Conservation (phyloP, 352 stramenopile species). For the Phytophthora pseudosyringae region DNA sequence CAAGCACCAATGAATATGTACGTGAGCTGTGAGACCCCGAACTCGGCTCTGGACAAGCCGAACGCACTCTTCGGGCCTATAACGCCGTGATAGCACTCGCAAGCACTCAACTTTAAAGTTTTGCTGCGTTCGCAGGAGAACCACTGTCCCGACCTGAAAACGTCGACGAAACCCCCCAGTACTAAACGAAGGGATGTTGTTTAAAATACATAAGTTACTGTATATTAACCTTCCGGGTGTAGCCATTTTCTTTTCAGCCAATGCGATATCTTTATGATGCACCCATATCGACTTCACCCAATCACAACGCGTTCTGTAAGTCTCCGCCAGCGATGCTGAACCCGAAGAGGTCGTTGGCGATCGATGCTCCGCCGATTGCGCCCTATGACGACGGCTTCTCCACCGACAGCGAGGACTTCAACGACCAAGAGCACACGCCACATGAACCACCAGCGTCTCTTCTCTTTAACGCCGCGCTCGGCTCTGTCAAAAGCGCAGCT, state of each 20-base stretch:
- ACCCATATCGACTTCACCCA: too few species aligned
- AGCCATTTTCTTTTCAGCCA: too few species aligned
- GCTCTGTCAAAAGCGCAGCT: background rate
- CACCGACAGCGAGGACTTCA: conserved; percentile 39
- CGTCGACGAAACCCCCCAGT: too few species aligned
- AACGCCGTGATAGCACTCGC: too few species aligned
- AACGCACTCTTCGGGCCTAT: too few species aligned
- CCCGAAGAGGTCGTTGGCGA: conserved; percentile 23
- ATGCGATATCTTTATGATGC: too few species aligned
- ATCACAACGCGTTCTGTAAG: conserved; percentile 7
- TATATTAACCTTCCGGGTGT: too few species aligned
- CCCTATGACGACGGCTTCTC: conserved; percentile 40
- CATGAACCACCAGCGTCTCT: background rate
- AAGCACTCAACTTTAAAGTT: too few species aligned
- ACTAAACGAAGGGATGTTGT: too few species aligned
- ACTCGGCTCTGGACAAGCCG: background rate
- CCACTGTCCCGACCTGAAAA: too few species aligned
- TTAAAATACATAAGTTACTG: too few species aligned
- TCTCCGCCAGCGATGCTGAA: conserved; percentile 22
- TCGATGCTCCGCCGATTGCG: conserved; percentile 22
- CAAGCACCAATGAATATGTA: background rate
- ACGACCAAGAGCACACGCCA: background rate
- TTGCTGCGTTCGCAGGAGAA: too few species aligned
- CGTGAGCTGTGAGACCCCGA: background rate
- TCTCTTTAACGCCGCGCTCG: background rate